Evolutionary conservation across 164 flowering plant genomes (phyloP), one percentile per base, ranked within the genome.

Genomic region (Echeveria elegans): DNA sequence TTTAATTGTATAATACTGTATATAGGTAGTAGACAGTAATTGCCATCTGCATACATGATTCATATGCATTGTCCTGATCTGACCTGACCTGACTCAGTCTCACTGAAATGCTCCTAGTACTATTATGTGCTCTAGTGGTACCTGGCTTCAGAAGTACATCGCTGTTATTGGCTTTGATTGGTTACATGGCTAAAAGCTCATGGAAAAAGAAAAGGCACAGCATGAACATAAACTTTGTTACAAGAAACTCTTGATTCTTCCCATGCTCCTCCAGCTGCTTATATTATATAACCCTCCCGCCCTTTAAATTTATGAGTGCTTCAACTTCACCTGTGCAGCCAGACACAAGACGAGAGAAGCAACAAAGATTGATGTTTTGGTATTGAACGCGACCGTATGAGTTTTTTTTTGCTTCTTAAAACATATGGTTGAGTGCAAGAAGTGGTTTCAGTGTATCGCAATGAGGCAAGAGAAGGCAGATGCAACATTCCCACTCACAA

Each of bases 381-480:
- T 14, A 38, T 4, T 8, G 7, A 36, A 38, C 41, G 1, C 41
- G 5, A 38, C 8, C 41, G 12, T 14, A 38, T 38, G 38, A 36
- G 38, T 40, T 40, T 34, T 43, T 18, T 11, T 43, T 14, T 41
- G 47, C 47, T 41, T 41, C 16, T 1, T 41, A 11, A n/a, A 3
- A 3, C 14, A 41, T 41, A 11, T 41, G 18, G 4, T 14, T 41
- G 0, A 41, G 14, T 10, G 2, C 1, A 15, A 10, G 0, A 41
- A 11, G 8, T 40, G 1, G 31, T 11, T 26, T 24, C 60, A 53
- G 60, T 53, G 31, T 53, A 53, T 53, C 2, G 60, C 31, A 53
- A 53, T 26, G 31, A 53, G 40, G 72, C 43, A 75, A 77, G 84
- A 80, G 75, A 87, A 86, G 74, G 88, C 68, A 19, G 95, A 86